Percentiles rank a stretch among this genome's conserved stretches.
Evolutionary conservation across 148 eudicot species (phyloP).

Genomic region (Fallopia convolvulus): DNA sequence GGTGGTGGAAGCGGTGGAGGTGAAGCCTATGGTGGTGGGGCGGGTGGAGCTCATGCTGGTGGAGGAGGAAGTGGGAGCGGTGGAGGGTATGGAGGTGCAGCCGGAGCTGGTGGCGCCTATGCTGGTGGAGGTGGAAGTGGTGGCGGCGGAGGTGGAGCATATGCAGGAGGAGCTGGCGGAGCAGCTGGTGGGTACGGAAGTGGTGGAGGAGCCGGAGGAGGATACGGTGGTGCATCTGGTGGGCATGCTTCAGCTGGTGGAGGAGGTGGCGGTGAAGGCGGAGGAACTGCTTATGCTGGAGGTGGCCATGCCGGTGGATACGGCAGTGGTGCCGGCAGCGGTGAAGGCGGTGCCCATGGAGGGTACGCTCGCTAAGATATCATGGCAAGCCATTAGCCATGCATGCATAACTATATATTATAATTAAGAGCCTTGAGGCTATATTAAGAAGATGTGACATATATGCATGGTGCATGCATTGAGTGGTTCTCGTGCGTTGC

Average conservation of each 20-base stretch:
- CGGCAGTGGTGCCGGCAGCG: conserved; percentile 1
- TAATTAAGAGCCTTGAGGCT: neutral
- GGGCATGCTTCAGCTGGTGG: conserved; percentile 1
- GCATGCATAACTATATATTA: neutral
- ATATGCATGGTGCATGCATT: neutral
- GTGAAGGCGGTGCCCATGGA: conserved; percentile 13
- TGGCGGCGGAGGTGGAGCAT: neutral
- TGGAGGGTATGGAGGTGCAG: neutral
- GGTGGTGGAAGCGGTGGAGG: conserved; percentile 7
- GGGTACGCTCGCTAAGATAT: neutral
- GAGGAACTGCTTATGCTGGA: conserved; percentile 1
- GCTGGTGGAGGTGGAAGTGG: neutral
- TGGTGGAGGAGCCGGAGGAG: neutral
- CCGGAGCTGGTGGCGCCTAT: neutral
- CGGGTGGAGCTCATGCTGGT: conserved; percentile 1
- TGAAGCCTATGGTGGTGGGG: neutral
- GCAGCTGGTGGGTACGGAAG: neutral
- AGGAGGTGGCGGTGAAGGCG: conserved; percentile 7
- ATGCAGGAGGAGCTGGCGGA: conserved; percentile 3
- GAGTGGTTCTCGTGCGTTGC: neutral
- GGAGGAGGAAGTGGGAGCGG: conserved; percentile 1
- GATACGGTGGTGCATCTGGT: neutral
- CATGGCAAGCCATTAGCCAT: neutral
- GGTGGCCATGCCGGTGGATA: conserved; percentile 1
- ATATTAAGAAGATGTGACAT: neutral